These are phyloP conservation scores for Sporothrix brasiliensis DNA, from an alignment of 2,329 filamentous ascomycete genomes.

Conservation along the genomic window DNA sequence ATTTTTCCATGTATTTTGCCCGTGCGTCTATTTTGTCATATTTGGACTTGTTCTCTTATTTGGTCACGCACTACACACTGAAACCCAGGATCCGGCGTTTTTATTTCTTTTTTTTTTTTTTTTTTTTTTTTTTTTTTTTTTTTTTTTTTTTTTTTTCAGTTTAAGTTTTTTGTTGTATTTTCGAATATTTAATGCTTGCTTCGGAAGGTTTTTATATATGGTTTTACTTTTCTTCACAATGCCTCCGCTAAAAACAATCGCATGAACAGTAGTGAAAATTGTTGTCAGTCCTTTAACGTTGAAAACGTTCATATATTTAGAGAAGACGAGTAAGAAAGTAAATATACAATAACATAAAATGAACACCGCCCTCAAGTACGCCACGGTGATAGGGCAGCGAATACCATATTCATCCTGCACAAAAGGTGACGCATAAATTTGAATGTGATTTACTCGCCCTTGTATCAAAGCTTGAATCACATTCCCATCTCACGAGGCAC, in stretches of 20 bases:
- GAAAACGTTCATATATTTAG: no score
- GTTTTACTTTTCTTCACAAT: not conserved
- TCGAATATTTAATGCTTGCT: constrained; percentile 9
- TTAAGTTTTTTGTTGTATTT: constrained; percentile 16
- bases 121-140: constrained; percentile 8
- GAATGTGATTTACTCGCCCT: not conserved
- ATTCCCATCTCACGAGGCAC: not conserved
- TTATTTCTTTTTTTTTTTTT: not conserved
- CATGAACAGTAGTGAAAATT: no score
- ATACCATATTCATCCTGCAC: no score
- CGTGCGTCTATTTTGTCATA: not conserved
- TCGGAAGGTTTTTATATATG: not conserved
- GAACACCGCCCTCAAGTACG: no score
- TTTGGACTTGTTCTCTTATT: constrained; percentile 6
- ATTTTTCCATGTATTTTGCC: not conserved
- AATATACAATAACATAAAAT: no score
- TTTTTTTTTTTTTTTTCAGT: not conserved
- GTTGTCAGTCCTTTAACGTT: no score
- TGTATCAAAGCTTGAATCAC: not conserved
- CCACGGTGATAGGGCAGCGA: no score
- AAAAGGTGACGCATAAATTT: not conserved
- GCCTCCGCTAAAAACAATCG: no score
- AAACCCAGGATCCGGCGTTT: constrained; percentile 23
- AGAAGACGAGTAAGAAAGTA: no score
- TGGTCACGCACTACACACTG: not conserved